A percentile compares a stretch with the other conserved stretches of the same genome.
Evolutionary conservation across 2,329 filamentous ascomycete genomes (phyloP).

Genomic region (Tetracladium maxilliforme): DNA sequence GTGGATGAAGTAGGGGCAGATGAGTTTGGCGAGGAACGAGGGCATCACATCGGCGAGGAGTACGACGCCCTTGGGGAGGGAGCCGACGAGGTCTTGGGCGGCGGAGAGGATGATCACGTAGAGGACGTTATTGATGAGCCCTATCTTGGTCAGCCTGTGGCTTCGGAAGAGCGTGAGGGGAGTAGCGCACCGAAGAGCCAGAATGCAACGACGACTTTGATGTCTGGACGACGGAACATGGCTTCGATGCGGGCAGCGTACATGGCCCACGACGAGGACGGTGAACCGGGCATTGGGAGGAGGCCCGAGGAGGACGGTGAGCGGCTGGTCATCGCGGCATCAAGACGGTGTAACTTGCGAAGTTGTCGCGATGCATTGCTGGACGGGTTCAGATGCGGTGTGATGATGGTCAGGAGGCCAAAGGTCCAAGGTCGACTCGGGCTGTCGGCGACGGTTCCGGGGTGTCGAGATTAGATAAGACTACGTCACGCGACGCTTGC

Average conservation of each 20-base stretch:
- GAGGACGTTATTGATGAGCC: conserved; percentile 91
- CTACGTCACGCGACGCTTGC: no score
- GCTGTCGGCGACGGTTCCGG: no score
- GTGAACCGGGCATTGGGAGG: conserved; percentile 41
- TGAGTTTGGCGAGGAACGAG: conserved; percentile 74
- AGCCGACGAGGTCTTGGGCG: conserved; percentile 84
- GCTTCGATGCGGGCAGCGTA: conserved; percentile 51
- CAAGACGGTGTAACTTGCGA: no score
- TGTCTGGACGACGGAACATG: conserved; percentile 52
- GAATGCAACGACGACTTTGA: conserved; percentile 64
- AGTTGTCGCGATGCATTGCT: no score
- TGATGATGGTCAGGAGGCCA: no score
- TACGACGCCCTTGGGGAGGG: conserved; percentile 79
- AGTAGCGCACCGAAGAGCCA: conserved; percentile 71
- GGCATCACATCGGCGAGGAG: conserved; percentile 87
- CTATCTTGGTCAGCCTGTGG: conserved; percentile 24
- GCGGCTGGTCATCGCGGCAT: no score
- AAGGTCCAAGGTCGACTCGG: no score
- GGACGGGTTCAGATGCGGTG: no score
- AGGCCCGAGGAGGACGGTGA: conserved; percentile 15
- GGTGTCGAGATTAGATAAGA: no score
- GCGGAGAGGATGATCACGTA: conserved; percentile 95
- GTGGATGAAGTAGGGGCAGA: conserved; percentile 90
- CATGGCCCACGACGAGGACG: conserved; percentile 56
- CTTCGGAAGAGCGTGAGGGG: background rate